These are phyloP conservation scores for Erodium maritimum DNA, from an alignment of 345 rosid species.

Conservation along the genomic window DNA sequence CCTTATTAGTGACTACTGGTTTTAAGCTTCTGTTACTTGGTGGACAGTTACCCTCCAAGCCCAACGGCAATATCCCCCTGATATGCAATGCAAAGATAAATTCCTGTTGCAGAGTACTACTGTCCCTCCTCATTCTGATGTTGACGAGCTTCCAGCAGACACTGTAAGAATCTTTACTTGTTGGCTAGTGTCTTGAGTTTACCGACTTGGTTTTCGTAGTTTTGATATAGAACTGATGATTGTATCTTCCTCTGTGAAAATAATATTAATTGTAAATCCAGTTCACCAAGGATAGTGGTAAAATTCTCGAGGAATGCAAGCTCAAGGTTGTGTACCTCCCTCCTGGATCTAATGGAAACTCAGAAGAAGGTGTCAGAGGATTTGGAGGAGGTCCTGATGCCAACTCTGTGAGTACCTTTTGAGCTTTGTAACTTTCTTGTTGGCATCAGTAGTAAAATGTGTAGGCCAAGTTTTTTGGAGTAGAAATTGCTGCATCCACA, in stretches of 20 bases:
- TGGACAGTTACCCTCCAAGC: conserved; percentile 81
- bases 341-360: conserved; percentile 43
- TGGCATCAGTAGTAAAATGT: neutral
- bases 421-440: neutral
- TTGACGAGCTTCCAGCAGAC: conserved; percentile 65
- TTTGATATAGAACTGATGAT: neutral
- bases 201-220: conserved; percentile 6
- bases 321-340: conserved; percentile 65
- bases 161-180: conserved; percentile 44
- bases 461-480: neutral
- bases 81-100: conserved; percentile 93
- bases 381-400: conserved; percentile 39
- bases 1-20: neutral
- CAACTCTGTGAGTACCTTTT: conserved; percentile 43
- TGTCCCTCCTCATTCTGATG: conserved; percentile 53
- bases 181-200: neutral
- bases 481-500: neutral
- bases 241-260: neutral
- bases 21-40: conserved; percentile 10
- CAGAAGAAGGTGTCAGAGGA: conserved; percentile 39
- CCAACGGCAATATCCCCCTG: conserved; percentile 62
- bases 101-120: conserved; percentile 80
- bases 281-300: conserved; percentile 76
- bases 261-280: conserved; percentile 13
- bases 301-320: conserved; percentile 59